These are phyloP conservation scores for Porogramme epimiltina DNA, from an alignment of 1,284 basidiomycete genomes.

Conservation along the genomic window DNA sequence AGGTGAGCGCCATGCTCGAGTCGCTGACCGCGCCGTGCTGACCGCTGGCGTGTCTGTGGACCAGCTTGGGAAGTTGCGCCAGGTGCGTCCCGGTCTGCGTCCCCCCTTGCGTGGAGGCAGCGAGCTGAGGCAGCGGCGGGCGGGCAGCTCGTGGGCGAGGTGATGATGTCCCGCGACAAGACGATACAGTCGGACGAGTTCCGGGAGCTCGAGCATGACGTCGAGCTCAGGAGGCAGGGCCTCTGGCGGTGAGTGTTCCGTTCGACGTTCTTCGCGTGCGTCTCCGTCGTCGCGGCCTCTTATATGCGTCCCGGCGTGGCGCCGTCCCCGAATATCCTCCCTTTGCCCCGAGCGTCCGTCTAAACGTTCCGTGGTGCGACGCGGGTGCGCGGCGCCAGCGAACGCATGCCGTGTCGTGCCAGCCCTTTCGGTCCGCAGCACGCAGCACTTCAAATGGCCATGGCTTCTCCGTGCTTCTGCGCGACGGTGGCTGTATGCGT, in stretches of 20 bases:
- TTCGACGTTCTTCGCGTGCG: neutral
- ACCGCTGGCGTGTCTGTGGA: conserved; percentile 1
- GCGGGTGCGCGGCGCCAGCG: too few relatives aligned
- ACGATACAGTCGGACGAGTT: conserved; percentile 40
- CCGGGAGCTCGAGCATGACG: conserved; percentile 37
- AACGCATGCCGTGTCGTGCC: too few relatives aligned
- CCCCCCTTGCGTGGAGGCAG: conserved; percentile 10
- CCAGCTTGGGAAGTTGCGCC: conserved; percentile 38
- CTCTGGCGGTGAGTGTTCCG: conserved; percentile 33
- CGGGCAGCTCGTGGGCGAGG: conserved; percentile 31
- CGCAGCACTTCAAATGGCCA: too few relatives aligned
- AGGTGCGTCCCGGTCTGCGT: conserved; percentile 25
- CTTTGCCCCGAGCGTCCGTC: neutral
- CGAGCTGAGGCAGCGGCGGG: conserved; percentile 27
- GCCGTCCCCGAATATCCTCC: neutral
- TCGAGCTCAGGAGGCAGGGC: conserved; percentile 38
- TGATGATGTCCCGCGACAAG: conserved; percentile 38
- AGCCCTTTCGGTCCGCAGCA: too few relatives aligned
- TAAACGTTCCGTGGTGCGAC: too few relatives aligned
- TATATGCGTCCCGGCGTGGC: conserved; percentile 8
- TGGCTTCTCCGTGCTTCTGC: too few relatives aligned
- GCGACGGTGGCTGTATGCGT: neutral
- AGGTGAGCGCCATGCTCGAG: conserved; percentile 28
- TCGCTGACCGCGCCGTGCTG: conserved; percentile 1
- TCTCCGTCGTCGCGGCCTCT: neutral